Base-by-base conservation (phyloP, 2,329 filamentous ascomycete genomes). In the Mariannaea elegans region DNA sequence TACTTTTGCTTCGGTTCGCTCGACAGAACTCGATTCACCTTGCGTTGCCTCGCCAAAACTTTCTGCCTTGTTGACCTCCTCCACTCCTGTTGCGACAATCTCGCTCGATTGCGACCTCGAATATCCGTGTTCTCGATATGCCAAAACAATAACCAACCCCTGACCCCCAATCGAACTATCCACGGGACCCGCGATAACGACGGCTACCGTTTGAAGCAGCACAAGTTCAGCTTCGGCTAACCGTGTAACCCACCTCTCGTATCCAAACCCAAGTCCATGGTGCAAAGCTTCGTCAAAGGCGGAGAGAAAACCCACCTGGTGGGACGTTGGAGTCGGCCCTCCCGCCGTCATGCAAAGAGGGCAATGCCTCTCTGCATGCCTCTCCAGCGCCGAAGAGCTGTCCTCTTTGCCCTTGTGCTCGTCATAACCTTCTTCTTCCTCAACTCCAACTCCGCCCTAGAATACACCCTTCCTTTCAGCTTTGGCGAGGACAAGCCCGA, bases 401-500 rank as follows among this genome's bases (percentile, higher is more conserved):
- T 55, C n/a, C 19, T 34, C 23, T n/a, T 60, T 21, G 38, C 49
- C 24, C 9, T 60, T 29, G 7, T 60, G 14, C 7, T 60, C 47
- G 18, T 63, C 31, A 27, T 42, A 38, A 18, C 31, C 32, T 32
- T 56, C 12, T 51, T 56, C 18, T 32, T 56, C 52, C 51, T 59
- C n/a, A 59, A 41, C 49, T 59, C 44, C 59, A 54, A 48, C 50
- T 59, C 49, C 18, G 18, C 45, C 23, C 34, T 55, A 13, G 31
- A 47, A 39, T 52, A 44, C 27, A 46, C 54, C 7, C 52, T 72
- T 9, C 64, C 71, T 3, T 63, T 72, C 12, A 55, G 61, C 34
- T 59, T 66, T 14, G 62, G 70, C 39, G 48, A 53, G 16, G 36
- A 55, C 13, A 61, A 47, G 18, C 61, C 68, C 13, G 67, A 70